Evolutionary conservation across 208 protist species (phyloP).

Genomic region (Trypanosoma theileri): DNA sequence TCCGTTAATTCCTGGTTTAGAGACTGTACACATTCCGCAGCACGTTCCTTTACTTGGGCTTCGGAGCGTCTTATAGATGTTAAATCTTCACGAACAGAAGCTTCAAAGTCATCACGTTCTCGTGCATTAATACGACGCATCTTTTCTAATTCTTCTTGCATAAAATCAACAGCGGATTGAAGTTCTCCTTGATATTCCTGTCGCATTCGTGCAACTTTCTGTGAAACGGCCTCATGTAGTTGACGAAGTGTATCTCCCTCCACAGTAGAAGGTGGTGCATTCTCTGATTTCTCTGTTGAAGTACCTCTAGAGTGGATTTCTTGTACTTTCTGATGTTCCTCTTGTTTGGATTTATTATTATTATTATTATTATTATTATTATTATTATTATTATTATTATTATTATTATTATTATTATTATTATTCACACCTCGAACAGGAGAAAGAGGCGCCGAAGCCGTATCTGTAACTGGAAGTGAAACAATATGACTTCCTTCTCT

Average conservation of each 20-base stretch:
- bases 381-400: too few species aligned
- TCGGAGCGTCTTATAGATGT: constrained; percentile 56
- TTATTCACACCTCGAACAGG: not conserved
- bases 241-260: constrained; percentile 30
- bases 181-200: constrained; percentile 48
- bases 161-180: constrained; percentile 49
- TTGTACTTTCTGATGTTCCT: not conserved
- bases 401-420: not conserved
- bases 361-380: not conserved
- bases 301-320: not conserved
- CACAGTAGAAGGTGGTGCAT: not conserved
- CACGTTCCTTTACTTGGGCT: constrained; percentile 68
- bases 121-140: constrained; percentile 55
- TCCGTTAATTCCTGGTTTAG: constrained; percentile 81
- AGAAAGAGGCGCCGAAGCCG: constrained; percentile 1
- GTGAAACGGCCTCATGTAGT: constrained; percentile 56
- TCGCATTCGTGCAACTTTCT: constrained; percentile 57
- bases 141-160: constrained; percentile 53
- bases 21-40: constrained; percentile 64
- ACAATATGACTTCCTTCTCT: constrained; percentile 2
- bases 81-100: constrained; percentile 68
- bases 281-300: not conserved
- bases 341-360: not conserved
- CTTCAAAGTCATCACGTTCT: constrained; percentile 70
- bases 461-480: not conserved